Percentiles rank a stretch among this genome's conserved stretches.
Evolutionary conservation across 208 protist species (phyloP).

Genomic region (Acanthamoeba castellanii): DNA sequence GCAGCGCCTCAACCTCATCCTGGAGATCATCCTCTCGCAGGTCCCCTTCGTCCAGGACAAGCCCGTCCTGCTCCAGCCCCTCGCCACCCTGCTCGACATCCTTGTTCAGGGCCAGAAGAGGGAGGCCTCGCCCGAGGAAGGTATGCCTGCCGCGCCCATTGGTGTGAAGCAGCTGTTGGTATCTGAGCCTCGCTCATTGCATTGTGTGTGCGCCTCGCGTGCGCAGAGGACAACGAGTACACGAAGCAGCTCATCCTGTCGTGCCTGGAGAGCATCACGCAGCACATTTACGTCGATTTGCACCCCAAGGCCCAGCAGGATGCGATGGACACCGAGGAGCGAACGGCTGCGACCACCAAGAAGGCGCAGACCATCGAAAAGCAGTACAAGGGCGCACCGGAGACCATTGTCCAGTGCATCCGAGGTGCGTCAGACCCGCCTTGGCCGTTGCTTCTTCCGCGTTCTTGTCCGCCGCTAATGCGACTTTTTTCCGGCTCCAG

Average conservation of each 20-base stretch:
- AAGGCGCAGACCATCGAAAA: background rate
- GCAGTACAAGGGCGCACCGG: constrained; percentile 1
- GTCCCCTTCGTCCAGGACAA: constrained; percentile 45
- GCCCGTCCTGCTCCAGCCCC: constrained; percentile 7
- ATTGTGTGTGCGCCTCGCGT: too few species aligned
- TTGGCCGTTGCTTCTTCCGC: background rate
- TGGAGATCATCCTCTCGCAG: constrained; percentile 64
- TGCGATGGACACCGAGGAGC: background rate
- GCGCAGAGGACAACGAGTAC: constrained; percentile 73
- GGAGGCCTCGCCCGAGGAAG: constrained; percentile 41
- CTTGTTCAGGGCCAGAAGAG: constrained; percentile 57
- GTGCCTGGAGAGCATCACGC: constrained; percentile 28
- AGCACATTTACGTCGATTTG: background rate
- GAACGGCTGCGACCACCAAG: background rate
- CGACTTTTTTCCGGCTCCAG: background rate
- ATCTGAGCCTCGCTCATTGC: background rate
- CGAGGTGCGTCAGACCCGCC: background rate
- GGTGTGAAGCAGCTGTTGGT: too few species aligned
- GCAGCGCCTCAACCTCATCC: constrained; percentile 52
- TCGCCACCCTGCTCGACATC: constrained; percentile 17
- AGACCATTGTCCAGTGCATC: constrained; percentile 72
- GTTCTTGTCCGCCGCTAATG: too few species aligned
- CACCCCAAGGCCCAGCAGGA: background rate
- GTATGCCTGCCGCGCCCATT: background rate
- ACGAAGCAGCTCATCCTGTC: constrained; percentile 70